These are phyloP conservation scores for Triangularia setosa DNA, from an alignment of 2,329 filamentous ascomycete species.

Conservation along the genomic window DNA sequence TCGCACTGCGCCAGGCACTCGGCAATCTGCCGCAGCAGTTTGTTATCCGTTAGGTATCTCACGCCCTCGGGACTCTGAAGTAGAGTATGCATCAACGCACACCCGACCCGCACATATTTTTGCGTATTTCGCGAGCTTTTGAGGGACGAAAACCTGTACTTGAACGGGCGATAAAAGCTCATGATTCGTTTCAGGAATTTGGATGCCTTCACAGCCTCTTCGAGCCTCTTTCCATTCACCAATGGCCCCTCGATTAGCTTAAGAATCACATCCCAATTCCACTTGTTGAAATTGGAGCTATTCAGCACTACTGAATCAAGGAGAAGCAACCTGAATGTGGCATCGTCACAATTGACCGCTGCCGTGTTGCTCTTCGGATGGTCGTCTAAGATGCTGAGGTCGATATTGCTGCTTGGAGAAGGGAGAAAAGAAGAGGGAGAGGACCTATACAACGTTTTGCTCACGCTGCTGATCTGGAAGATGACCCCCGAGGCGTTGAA, in stretches of 20 bases:
- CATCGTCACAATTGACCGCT: constrained; percentile 51
- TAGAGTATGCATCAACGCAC: constrained; percentile 79
- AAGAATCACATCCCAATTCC: constrained; percentile 94
- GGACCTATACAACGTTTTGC: constrained; percentile 82
- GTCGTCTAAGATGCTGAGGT: constrained; percentile 52
- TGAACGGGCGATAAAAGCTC: constrained; percentile 95
- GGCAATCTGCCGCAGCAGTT: constrained; percentile 86
- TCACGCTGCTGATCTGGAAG: constrained; percentile 97
- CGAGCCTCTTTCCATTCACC: constrained; percentile 83
- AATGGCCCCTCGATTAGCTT: constrained; percentile 90
- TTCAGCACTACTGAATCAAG: constrained; percentile 82
- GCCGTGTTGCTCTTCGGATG: constrained; percentile 49
- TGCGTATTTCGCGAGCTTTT: constrained; percentile 90
- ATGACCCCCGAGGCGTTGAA: constrained; percentile 85
- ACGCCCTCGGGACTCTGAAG: constrained; percentile 82
- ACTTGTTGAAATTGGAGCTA: constrained; percentile 88
- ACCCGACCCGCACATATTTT: constrained; percentile 87
- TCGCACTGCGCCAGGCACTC: constrained; percentile 96
- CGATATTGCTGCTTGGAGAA: constrained; percentile 41
- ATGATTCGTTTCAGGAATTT: constrained; percentile 95
- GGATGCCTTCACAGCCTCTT: constrained; percentile 89
- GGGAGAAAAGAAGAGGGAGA: constrained; percentile 46
- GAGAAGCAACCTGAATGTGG: constrained; percentile 59
- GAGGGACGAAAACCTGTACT: constrained; percentile 87
- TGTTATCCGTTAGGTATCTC: constrained; percentile 84